These are phyloP conservation scores for Oldenlandia corymbosa DNA, from an alignment of 257 asterid genomes.

Conservation along the genomic window DNA sequence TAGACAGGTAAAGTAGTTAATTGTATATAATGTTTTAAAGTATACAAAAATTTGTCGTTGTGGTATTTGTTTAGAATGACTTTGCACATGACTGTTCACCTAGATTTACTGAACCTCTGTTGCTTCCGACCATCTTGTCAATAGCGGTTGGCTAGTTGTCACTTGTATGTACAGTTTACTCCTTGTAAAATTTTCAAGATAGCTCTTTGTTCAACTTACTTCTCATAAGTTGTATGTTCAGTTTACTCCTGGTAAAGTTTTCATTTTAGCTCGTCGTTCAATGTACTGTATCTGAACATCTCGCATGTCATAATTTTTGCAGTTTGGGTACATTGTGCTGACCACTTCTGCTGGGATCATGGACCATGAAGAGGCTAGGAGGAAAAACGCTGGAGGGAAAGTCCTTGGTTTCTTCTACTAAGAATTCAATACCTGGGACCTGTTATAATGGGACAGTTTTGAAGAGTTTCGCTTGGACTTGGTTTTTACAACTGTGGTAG, in stretches of 20 bases:
- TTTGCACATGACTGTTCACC: no score
- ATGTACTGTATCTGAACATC: not conserved
- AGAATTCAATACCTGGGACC: not conserved
- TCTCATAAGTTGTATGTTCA: no score
- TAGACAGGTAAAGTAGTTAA: conserved; percentile 24
- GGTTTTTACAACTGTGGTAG: not conserved
- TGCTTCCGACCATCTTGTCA: no score
- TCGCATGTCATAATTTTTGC: conserved; percentile 1
- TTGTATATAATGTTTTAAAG: not conserved
- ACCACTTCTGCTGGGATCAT: conserved; percentile 41
- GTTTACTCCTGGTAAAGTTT: not conserved
- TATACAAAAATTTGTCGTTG: not conserved
- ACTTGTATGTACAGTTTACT: no score
- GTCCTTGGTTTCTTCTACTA: conserved; percentile 39
- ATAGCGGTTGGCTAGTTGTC: no score
- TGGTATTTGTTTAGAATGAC: no score
- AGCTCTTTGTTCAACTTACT: no score
- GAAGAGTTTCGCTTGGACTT: conserved; percentile 17
- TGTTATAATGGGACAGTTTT: conserved; percentile 4
- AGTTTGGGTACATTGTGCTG: conserved; percentile 34
- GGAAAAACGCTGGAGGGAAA: conserved; percentile 35
- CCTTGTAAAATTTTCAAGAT: no score
- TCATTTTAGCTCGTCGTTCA: not conserved
- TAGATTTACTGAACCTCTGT: no score
- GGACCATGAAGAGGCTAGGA: conserved; percentile 43